Evolutionary conservation across 2,329 filamentous ascomycete species (phyloP), one percentile per base, ranked within the genome.

Genomic region (Fonsecaea pedrosoi): DNA sequence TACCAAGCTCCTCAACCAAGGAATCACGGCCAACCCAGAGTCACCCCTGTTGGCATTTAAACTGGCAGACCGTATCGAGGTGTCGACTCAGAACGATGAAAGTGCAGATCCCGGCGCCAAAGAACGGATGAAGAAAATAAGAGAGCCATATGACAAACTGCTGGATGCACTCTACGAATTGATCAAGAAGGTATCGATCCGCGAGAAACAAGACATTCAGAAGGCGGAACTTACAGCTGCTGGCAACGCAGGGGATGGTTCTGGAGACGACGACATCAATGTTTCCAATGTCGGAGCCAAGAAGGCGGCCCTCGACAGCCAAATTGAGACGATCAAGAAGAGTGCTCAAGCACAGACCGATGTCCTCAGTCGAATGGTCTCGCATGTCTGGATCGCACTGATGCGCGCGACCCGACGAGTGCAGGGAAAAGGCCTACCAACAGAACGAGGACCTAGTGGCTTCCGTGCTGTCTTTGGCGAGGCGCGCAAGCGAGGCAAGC

Each of bases 361-460:
- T 34, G 83, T 91, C 15, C 84, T 98, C 25, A 94, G 91, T 50
- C 89, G 90, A 73, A 94, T 92, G 1, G 89, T 99, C 63, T 96
- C 95, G 0, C 94, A 92, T 74, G 90, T 93, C 4, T 99, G 95
- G 95, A 96, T 98, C 74, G 92, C 93, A 15, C 84, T 98, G 66
- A 96, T 97, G 80, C 89, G 95, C 59, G 91, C 94, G 3, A 97
- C 97, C 87, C 91, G 95, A 64, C 92, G 95, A 61, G 90, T 98
- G 15, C 94, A 98, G 78, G 96, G 95, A 69, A 89, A 90, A 74
- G 88, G 88, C 56, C 85, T 85, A 68, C 92, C 94, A 70, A 89
- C 89, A 40, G 88, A 87, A 73, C 77, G 82, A 13, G 82, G 87
- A 42, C 83, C 84, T 35, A 67, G 65, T 54, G 95, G 95, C 2